A percentile compares a stretch with the other conserved stretches of the same genome.
These are phyloP conservation scores for Panicum virgatum DNA, from an alignment of 202 grass and related monocot genomes.

Conservation along the genomic window DNA sequence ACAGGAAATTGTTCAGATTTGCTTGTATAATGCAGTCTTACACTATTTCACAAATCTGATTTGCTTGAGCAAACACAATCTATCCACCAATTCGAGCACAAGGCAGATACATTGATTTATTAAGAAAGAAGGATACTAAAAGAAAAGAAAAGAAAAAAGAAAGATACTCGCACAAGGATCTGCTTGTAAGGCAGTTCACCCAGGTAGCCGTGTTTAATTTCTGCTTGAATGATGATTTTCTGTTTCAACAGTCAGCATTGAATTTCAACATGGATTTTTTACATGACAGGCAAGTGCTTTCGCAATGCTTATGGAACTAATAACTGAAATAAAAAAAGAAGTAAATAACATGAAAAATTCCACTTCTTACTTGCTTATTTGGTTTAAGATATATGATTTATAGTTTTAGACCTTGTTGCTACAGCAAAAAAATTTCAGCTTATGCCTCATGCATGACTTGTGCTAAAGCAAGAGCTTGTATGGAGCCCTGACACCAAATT, in stretches of 20 bases:
- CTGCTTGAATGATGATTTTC: not conserved
- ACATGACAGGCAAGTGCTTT: not conserved
- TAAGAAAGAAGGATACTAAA: not conserved
- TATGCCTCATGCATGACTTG: not conserved
- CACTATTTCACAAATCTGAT: not conserved
- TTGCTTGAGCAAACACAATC: slow-evolving; percentile 5
- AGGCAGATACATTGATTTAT: not conserved
- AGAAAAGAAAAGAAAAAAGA: too few species aligned
- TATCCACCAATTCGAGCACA: not conserved
- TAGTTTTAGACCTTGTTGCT: too few species aligned
- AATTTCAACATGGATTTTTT: too few species aligned
- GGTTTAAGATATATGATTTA: not conserved
- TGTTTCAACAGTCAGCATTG: not conserved
- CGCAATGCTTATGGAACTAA: not conserved
- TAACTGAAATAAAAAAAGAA: not conserved
- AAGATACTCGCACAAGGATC: not conserved
- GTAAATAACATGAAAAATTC: not conserved
- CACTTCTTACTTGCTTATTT: not conserved
- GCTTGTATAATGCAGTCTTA: not conserved
- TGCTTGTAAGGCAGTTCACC: not conserved
- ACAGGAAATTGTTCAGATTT: not conserved
- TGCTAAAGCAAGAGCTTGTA: not conserved
- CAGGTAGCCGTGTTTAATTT: not conserved
- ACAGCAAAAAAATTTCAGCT: not conserved
- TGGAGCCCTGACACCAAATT: not conserved